These are phyloP conservation scores for Coleophoma crateriformis DNA, from an alignment of 2,329 filamentous ascomycete species.

Conservation along the genomic window DNA sequence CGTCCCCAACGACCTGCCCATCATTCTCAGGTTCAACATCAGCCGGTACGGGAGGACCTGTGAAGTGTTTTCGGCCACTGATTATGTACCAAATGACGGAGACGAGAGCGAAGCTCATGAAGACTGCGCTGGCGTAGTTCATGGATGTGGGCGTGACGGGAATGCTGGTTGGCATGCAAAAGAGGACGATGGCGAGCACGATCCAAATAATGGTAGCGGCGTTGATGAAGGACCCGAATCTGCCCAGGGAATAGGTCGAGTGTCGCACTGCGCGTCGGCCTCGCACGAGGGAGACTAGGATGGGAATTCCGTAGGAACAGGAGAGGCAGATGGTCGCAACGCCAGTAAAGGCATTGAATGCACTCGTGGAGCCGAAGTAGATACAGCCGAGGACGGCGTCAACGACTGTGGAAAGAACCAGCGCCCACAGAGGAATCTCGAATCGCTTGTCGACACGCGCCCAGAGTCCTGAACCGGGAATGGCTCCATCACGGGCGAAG, in stretches of 20 bases:
- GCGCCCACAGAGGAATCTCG: slow-evolving; percentile 65
- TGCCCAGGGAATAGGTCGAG: slow-evolving; percentile 64
- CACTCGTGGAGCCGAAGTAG: slow-evolving; percentile 72
- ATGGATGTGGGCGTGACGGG: slow-evolving; percentile 50
- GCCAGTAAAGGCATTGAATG: slow-evolving; percentile 76
- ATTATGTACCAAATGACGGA: slow-evolving; percentile 58
- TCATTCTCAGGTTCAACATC: slow-evolving; percentile 19
- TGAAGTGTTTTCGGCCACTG: slow-evolving; percentile 59
- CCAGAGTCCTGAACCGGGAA: slow-evolving; percentile 65
- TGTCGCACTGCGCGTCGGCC: slow-evolving; percentile 59
- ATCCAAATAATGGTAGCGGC: slow-evolving; percentile 66
- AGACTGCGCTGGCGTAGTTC: slow-evolving; percentile 65
- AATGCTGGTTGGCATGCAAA: slow-evolving; percentile 67
- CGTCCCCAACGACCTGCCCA: slow-evolving; percentile 14
- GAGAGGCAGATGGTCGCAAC: slow-evolving; percentile 76
- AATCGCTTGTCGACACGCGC: slow-evolving; percentile 57
- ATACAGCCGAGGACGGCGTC: slow-evolving; percentile 70
- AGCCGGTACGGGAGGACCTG: slow-evolving; percentile 39
- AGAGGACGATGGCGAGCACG: slow-evolving; percentile 61
- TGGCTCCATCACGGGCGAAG: slow-evolving; percentile 70
- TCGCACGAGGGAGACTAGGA: slow-evolving; percentile 64
- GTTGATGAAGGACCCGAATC: slow-evolving; percentile 65
- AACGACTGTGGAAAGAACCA: slow-evolving; percentile 62
- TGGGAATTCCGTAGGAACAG: slow-evolving; percentile 70
- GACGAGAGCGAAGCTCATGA: slow-evolving; percentile 55